Evolutionary conservation across 768 basidiomycete species (phyloP).

Genomic region (Plicaturopsis crispa): DNA sequence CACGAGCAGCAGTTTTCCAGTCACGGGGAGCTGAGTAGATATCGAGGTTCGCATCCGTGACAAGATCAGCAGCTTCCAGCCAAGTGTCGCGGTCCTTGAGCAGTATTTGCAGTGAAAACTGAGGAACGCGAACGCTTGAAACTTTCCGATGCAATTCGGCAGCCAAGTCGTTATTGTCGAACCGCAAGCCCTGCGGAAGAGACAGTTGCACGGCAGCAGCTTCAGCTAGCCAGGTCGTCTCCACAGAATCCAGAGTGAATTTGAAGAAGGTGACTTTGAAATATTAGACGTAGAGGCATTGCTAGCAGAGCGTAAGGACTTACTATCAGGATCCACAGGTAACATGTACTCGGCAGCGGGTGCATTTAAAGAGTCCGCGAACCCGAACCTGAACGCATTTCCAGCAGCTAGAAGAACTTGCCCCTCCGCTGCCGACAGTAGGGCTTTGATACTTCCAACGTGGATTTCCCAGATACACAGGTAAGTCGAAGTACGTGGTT

Average conservation of each 20-base stretch:
- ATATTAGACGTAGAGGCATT: neutral
- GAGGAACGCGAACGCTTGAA: constrained; percentile 51
- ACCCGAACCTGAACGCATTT: constrained; percentile 60
- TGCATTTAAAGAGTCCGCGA: constrained; percentile 69
- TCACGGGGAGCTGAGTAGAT: constrained; percentile 58
- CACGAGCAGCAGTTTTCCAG: constrained; percentile 39
- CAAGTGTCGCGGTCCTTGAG: constrained; percentile 40
- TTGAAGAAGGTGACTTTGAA: constrained; percentile 72
- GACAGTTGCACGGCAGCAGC: constrained; percentile 46
- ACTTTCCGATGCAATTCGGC: constrained; percentile 60
- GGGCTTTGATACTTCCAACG: constrained; percentile 55
- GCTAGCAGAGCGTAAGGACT: constrained; percentile 12
- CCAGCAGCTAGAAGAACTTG: constrained; percentile 43
- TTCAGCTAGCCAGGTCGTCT: constrained; percentile 48
- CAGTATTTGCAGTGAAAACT: constrained; percentile 41
- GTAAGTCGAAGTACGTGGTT: constrained; percentile 78
- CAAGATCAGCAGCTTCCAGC: constrained; percentile 56
- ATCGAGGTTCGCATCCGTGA: constrained; percentile 55
- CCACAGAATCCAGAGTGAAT: constrained; percentile 44
- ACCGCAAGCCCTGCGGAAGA: constrained; percentile 49
- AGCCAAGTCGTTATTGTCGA: constrained; percentile 73
- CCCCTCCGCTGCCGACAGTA: constrained; percentile 47
- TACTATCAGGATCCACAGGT: constrained; percentile 72
- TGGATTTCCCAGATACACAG: constrained; percentile 89
- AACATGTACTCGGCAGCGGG: constrained; percentile 64